phyloP scores from a whole-genome alignment of 257 asterid species.

The Jacaranda copaia region DNA sequence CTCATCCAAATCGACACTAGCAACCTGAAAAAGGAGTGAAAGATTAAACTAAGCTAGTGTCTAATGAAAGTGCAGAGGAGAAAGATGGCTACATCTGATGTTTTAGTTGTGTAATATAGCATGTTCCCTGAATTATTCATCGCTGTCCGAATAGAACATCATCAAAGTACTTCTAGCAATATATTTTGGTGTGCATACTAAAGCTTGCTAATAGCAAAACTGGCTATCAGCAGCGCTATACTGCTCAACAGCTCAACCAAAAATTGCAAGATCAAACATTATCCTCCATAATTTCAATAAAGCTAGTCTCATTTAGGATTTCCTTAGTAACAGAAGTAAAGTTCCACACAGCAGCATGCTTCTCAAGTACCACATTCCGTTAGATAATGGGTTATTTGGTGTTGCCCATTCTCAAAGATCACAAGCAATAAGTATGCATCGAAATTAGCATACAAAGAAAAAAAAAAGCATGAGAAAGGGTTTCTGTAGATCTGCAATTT shows the following conservation, averaged over 20 bases:
- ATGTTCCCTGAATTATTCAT: background rate
- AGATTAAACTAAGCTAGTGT: background rate
- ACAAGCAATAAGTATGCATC: background rate
- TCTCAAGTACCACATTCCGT: background rate
- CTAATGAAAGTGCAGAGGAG: background rate
- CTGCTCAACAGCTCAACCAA: background rate
- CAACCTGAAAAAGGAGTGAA: conserved; percentile 59
- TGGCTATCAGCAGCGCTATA: background rate
- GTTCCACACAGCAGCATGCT: background rate
- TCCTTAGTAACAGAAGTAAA: background rate
- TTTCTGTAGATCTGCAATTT: background rate
- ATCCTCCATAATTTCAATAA: background rate
- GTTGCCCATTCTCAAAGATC: background rate
- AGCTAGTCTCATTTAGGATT: background rate
- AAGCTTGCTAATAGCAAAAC: background rate
- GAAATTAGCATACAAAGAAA: background rate
- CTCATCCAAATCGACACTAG: conserved; percentile 74
- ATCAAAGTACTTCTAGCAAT: background rate
- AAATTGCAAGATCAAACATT: background rate
- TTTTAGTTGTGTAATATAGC: conserved; percentile 8
- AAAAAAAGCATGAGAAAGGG: background rate
- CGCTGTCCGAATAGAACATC: background rate
- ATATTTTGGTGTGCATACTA: background rate
- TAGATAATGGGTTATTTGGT: background rate
- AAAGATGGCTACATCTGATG: background rate